Conservation (phyloP, 2,329 filamentous ascomycete genomes). For the Sphaerostilbella broomeana region DNA sequence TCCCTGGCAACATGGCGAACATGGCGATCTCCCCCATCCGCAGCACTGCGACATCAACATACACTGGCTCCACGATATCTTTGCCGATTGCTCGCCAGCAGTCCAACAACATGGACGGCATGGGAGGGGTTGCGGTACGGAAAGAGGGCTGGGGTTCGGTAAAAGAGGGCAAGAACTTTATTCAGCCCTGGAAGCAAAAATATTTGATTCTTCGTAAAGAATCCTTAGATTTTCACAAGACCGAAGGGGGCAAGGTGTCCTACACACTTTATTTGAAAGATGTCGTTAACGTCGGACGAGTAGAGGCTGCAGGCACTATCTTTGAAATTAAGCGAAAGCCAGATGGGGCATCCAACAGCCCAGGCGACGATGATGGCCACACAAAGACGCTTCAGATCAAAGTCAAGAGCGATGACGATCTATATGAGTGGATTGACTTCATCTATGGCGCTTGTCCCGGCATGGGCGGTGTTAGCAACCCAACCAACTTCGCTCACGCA, state of each 20-base stretch:
- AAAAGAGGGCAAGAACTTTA: slow-evolving; percentile 84
- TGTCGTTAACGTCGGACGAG: slow-evolving; percentile 82
- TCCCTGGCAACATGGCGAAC: slow-evolving; percentile 72
- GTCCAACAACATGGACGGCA: slow-evolving; percentile 53
- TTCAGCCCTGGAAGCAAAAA: slow-evolving; percentile 83
- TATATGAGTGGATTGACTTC: slow-evolving; percentile 98
- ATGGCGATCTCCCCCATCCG: slow-evolving; percentile 68
- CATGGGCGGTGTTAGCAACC: slow-evolving; percentile 97
- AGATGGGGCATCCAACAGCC: slow-evolving; percentile 61
- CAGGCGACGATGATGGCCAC: slow-evolving; percentile 71
- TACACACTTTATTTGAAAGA: slow-evolving; percentile 80
- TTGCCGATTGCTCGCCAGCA: slow-evolving; percentile 61
- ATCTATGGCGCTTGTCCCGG: slow-evolving; percentile 95
- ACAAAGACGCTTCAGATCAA: slow-evolving; percentile 83
- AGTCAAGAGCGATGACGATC: slow-evolving; percentile 90
- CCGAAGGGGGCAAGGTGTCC: slow-evolving; percentile 79
- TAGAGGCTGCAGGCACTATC: slow-evolving; percentile 84
- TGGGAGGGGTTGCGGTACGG: slow-evolving; percentile 64
- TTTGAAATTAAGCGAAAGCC: slow-evolving; percentile 84
- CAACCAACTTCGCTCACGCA: slow-evolving; percentile 94
- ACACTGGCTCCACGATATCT: slow-evolving; percentile 65
- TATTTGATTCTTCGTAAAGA: slow-evolving; percentile 89
- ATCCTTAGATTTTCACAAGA: slow-evolving; percentile 90
- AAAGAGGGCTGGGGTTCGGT: slow-evolving; percentile 78
- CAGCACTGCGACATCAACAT: slow-evolving; percentile 58